phyloP scores from a whole-genome alignment of 73 alveolate species.

The Paramecium sexaurelia region DNA sequence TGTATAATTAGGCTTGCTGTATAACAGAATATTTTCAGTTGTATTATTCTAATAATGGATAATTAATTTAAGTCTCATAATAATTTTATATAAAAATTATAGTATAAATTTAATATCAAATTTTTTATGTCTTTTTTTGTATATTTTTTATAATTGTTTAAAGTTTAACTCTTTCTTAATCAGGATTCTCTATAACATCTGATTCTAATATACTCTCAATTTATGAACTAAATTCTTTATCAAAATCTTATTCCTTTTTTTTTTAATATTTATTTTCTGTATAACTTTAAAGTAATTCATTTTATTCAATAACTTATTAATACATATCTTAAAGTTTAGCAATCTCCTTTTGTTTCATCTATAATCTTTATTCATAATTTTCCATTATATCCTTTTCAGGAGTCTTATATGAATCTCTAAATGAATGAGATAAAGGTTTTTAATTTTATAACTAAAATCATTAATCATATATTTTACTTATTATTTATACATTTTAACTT shows the following conservation, averaged over 20 bases:
- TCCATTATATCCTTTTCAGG: conserved; percentile 40
- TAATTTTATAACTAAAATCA: background rate
- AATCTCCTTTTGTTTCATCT: background rate
- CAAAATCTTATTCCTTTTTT: background rate
- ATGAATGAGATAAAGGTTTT: background rate
- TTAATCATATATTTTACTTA: background rate
- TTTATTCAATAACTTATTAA: conserved; percentile 33
- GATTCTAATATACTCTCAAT: conserved; percentile 21
- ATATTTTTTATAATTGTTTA: conserved; percentile 41
- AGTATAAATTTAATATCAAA: background rate
- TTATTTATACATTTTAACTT: background rate
- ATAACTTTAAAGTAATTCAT: background rate
- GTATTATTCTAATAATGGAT: background rate
- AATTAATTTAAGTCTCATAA: background rate
- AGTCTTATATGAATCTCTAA: conserved; percentile 23
- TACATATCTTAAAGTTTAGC: conserved; percentile 28
- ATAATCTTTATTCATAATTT: background rate
- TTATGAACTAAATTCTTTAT: conserved; percentile 11
- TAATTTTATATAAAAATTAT: background rate
- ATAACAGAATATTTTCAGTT: background rate
- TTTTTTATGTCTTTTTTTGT: background rate
- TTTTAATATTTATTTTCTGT: background rate
- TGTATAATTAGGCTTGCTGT: background rate
- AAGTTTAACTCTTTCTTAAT: background rate
- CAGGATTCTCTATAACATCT: background rate